Percentiles rank a stretch among this genome's conserved stretches.
These are phyloP conservation scores for Butyriboletus loyo DNA, from an alignment of 768 basidiomycete genomes.

Conservation along the genomic window DNA sequence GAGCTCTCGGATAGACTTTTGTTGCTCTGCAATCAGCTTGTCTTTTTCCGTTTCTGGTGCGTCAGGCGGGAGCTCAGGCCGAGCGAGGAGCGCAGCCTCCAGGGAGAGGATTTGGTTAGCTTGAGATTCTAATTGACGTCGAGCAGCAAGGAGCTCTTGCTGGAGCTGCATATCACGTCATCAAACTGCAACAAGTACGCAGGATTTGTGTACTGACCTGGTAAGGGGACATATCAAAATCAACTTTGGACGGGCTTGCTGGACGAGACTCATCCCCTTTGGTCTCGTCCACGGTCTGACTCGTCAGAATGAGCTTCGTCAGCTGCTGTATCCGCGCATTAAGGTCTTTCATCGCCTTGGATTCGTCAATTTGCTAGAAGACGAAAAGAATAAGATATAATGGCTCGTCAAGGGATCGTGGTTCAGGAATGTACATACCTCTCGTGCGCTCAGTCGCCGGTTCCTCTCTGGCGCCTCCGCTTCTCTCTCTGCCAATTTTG, in stretches of 20 bases:
- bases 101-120: conserved; percentile 80
- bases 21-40: conserved; percentile 66
- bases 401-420: not conserved
- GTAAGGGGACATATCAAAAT: conserved; percentile 87
- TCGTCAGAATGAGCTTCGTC: conserved; percentile 82
- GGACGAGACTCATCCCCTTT: conserved; percentile 73
- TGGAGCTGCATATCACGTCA: conserved; percentile 52
- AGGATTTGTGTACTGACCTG: conserved; percentile 45
- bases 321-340: conserved; percentile 78
- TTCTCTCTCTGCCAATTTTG: conserved; percentile 66
- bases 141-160: conserved; percentile 80
- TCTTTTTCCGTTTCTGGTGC: conserved; percentile 75
- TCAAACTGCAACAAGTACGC: not conserved
- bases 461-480: conserved; percentile 50
- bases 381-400: not conserved
- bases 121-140: conserved; percentile 77
- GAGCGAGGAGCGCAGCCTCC: conserved; percentile 69
- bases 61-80: conserved; percentile 62
- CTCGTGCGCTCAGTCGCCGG: conserved; percentile 45
- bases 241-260: conserved; percentile 80
- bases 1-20: conserved; percentile 72
- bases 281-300: conserved; percentile 72
- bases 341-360: conserved; percentile 80
- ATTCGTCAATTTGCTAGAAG: conserved; percentile 75
- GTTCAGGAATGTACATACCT: conserved; percentile 28